phyloP scores from a whole-genome alignment of 441 rosid species.

The Erysimum cheiri region DNA sequence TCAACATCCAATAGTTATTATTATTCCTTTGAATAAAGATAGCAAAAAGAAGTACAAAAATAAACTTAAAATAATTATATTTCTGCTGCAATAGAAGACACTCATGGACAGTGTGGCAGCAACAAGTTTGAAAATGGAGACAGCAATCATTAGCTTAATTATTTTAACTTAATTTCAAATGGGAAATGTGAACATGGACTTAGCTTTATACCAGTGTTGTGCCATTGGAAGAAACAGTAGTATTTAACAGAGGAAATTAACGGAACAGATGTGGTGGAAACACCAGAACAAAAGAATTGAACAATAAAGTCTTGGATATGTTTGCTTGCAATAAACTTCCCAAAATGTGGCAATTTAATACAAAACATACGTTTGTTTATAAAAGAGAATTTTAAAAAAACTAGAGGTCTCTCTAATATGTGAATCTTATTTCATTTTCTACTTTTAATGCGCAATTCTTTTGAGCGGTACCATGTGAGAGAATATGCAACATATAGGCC shows the following conservation, averaged over 20 bases:
- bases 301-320: too few relatives aligned
- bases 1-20: constrained; percentile 39
- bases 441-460: neutral
- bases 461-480: neutral
- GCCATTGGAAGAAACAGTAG: constrained; percentile 20
- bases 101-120: constrained; percentile 44
- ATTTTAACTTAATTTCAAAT: constrained; percentile 27
- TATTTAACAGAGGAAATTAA: neutral
- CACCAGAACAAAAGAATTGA: neutral
- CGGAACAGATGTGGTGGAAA: neutral
- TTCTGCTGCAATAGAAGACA: constrained; percentile 34
- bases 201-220: constrained; percentile 16
- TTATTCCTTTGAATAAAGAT: constrained; percentile 34
- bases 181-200: neutral
- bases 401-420: too few relatives aligned
- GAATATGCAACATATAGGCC: neutral
- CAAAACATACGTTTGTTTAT: too few relatives aligned
- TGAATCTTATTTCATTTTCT: neutral
- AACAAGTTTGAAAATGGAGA: constrained; percentile 45
- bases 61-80: neutral
- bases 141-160: constrained; percentile 50
- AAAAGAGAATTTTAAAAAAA: too few relatives aligned
- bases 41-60: constrained; percentile 9
- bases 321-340: too few relatives aligned
- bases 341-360: too few relatives aligned